Evolutionary conservation across 116 monocot genomes (phyloP).

Genomic region (Phalaenopsis hybrid): DNA sequence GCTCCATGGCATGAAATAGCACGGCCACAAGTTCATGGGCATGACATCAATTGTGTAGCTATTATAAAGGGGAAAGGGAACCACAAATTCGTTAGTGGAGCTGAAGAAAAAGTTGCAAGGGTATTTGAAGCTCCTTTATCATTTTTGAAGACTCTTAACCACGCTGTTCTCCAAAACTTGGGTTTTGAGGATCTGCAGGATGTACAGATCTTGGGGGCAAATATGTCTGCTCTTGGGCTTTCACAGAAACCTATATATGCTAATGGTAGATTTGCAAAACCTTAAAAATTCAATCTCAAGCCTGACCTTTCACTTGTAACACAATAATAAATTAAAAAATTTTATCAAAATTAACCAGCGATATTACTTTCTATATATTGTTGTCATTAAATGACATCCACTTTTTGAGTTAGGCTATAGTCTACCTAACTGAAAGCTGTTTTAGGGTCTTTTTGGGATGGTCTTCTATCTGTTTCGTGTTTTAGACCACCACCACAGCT

Average conservation of each 20-base stretch:
- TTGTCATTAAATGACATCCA: not conserved
- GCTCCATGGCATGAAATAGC: conserved; percentile 87
- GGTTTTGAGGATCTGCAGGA: conserved; percentile 41
- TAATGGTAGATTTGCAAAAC: conserved; percentile 33
- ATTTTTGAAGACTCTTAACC: conserved; percentile 80
- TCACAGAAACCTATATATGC: conserved; percentile 94
- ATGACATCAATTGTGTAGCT: conserved; percentile 89
- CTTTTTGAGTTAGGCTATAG: not conserved
- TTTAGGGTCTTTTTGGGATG: not conserved
- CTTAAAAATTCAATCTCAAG: not conserved
- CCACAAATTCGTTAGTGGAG: conserved; percentile 91
- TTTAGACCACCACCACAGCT: too few relatives aligned
- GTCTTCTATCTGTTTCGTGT: too few relatives aligned
- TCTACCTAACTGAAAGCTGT: not conserved
- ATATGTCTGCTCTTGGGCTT: conserved; percentile 97
- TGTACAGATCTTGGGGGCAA: conserved; percentile 86
- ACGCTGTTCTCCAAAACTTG: conserved; percentile 32
- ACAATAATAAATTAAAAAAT: not conserved
- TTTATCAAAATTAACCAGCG: not conserved
- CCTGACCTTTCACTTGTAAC: not conserved
- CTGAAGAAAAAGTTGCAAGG: conserved; percentile 96
- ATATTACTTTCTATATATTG: not conserved
- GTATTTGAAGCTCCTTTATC: conserved; percentile 97
- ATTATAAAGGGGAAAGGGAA: conserved; percentile 76
- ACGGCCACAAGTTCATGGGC: conserved; percentile 98